Percentiles rank a stretch among this genome's conserved stretches.
phyloP scores from a whole-genome alignment of 164 flowering plant species.

The Saururus chinensis region DNA sequence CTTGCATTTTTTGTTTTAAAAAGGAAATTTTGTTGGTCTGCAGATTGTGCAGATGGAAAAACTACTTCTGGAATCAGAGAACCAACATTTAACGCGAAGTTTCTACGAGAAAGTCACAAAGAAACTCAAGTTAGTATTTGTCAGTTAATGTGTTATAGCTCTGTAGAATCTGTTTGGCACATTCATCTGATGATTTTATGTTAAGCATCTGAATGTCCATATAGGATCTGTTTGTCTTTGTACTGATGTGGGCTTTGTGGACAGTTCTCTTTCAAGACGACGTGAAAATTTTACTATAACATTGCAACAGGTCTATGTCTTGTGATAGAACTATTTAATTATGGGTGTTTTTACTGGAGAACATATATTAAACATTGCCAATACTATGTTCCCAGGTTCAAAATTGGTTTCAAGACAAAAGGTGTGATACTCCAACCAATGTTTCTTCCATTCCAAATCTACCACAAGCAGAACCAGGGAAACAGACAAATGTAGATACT shows the following conservation, averaged over 20 bases:
- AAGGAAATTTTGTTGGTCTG: background rate
- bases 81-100: background rate
- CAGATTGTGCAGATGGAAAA: slow-evolving; percentile 2
- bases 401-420: background rate
- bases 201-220: background rate
- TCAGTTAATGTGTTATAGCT: background rate
- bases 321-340: background rate
- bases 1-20: background rate
- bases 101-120: background rate
- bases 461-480: background rate
- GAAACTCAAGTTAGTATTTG: background rate
- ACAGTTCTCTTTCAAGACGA: background rate
- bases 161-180: background rate
- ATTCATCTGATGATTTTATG: background rate
- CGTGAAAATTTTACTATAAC: background rate
- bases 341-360: background rate
- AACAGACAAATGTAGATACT: background rate
- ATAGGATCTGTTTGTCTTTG: background rate
- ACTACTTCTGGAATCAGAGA: background rate
- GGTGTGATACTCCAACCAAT: background rate
- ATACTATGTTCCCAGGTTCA: background rate
- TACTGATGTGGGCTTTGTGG: background rate
- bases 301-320: background rate
- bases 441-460: background rate
- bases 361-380: background rate